Evolutionary conservation across 2,329 filamentous ascomycete species (phyloP), one percentile per base, ranked within the genome.

Genomic region (Xylaria sp.): DNA sequence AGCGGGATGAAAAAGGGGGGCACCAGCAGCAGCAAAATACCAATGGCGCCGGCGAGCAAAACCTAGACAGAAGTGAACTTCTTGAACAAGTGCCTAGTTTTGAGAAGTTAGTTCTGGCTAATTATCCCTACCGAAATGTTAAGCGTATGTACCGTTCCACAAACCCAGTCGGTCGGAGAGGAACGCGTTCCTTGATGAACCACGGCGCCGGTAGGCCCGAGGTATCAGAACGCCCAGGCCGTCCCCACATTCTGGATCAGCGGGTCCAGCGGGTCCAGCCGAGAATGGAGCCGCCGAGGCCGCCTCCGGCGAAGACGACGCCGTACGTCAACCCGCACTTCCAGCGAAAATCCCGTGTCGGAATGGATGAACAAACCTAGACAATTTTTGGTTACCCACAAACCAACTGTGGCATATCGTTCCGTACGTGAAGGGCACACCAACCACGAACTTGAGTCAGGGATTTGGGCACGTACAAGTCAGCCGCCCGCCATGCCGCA

Each of bases 261-360:
- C 0, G 69, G 73, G 48, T 84, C 74, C 7, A 82, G 67, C n/a
- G n/a, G 5, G 72, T 74, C 21, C 84, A 75, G 49, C 76, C 78
- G 45, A 80, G 79, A 2, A 78, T 74, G 0, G 82, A 76, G 7
- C 80, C 83, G 3, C 83, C 83, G 3, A 85, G 71, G 0, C 83
- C 83, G 6, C 82, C 81, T 1, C 78, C 79, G 0, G 78, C 74
- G 45, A 76, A 81, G 37, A 83, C 74, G 11, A 84, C 68, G 0
- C 82, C 82, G 53, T 83, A 84, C 0, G 81, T 82, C 0, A 83
- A 66, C 0, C 82, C 83, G 2, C 80, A 77, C 54, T 77, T 81
- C 2, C 71, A 71, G 41, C 68, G 75, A 54, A 86, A 85, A 57
- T 83, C 85, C 56, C 84, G 82, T 0, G 80, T 74, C 2, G 81